Conservation (phyloP, 345 rosid species). For the Brassica carinata region DNA sequence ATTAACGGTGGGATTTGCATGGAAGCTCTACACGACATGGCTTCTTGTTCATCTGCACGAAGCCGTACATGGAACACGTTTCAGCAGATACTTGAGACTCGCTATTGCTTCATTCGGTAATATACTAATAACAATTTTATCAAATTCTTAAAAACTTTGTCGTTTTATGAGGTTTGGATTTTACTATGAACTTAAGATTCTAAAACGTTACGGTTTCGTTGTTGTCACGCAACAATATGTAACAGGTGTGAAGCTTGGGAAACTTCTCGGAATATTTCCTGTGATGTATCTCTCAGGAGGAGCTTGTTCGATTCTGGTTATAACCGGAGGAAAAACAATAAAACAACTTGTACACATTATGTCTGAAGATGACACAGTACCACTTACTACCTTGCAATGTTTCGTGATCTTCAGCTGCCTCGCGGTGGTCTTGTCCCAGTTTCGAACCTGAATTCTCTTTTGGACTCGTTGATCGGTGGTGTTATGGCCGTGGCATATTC, state of each 20-base stretch:
- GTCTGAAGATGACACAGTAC: slow-evolving; percentile 29
- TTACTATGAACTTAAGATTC: background rate
- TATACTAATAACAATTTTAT: background rate
- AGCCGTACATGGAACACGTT: slow-evolving; percentile 56
- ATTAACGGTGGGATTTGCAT: slow-evolving; percentile 59
- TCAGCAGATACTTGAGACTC: slow-evolving; percentile 73
- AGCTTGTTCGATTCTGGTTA: slow-evolving; percentile 55
- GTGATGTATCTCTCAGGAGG: slow-evolving; percentile 68
- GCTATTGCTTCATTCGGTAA: slow-evolving; percentile 64
- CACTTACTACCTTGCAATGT: slow-evolving; percentile 58
- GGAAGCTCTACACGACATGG: slow-evolving; percentile 83
- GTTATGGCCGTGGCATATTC: slow-evolving; percentile 55
- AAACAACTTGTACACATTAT: slow-evolving; percentile 32
- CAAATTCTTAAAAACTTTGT: background rate
- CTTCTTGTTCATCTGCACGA: slow-evolving; percentile 85
- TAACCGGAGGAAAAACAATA: slow-evolving; percentile 54
- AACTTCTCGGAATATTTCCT: slow-evolving; percentile 56
- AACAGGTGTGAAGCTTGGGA: slow-evolving; percentile 54
- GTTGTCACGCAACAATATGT: background rate
- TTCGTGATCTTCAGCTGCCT: slow-evolving; percentile 53
- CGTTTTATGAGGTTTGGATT: background rate
- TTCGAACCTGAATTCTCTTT: slow-evolving; percentile 64
- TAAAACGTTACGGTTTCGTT: background rate
- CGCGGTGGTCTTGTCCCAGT: slow-evolving; percentile 57
- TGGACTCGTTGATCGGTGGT: slow-evolving; percentile 61